These are phyloP conservation scores for Calocera viscosa DNA, from an alignment of 768 basidiomycete genomes.

Conservation along the genomic window DNA sequence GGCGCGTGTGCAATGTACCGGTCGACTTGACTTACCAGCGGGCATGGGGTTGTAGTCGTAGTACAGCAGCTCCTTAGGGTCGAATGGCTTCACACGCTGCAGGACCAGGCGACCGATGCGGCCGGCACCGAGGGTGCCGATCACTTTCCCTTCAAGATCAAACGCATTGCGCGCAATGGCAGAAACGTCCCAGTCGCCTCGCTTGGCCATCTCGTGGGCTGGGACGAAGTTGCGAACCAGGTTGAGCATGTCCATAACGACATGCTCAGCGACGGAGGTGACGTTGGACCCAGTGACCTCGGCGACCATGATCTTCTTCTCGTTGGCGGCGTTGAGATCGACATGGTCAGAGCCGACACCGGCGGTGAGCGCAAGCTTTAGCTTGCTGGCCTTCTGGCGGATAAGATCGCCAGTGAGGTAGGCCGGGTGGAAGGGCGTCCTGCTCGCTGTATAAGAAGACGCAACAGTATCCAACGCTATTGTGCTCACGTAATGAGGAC, in stretches of 20 bases:
- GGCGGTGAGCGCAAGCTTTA: constrained; percentile 82
- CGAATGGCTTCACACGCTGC: constrained; percentile 66
- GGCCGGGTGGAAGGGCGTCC: constrained; percentile 77
- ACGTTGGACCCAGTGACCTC: constrained; percentile 87
- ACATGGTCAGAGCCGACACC: constrained; percentile 86
- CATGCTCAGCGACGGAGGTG: constrained; percentile 83
- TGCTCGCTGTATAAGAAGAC: constrained; percentile 33
- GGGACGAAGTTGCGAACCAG: constrained; percentile 84
- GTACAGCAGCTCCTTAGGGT: constrained; percentile 82
- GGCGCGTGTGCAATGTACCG: too few species aligned
- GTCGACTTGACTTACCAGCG: constrained; percentile 30
- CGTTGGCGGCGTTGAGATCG: constrained; percentile 77
- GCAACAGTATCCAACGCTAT: constrained; percentile 12
- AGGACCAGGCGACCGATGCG: constrained; percentile 35
- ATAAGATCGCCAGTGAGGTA: constrained; percentile 65
- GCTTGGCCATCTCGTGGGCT: constrained; percentile 80
- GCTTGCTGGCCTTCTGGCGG: constrained; percentile 70
- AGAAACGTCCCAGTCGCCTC: constrained; percentile 79
- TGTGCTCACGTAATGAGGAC: not conserved
- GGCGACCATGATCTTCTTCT: constrained; percentile 64
- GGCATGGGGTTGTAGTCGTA: constrained; percentile 73
- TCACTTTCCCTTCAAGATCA: constrained; percentile 82
- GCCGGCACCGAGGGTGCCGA: constrained; percentile 73
- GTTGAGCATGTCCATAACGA: constrained; percentile 78
- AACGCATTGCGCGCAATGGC: constrained; percentile 69